phyloP scores from a whole-genome alignment of 192 early-diverging fungal species.

The Glomus cerebriforme region DNA sequence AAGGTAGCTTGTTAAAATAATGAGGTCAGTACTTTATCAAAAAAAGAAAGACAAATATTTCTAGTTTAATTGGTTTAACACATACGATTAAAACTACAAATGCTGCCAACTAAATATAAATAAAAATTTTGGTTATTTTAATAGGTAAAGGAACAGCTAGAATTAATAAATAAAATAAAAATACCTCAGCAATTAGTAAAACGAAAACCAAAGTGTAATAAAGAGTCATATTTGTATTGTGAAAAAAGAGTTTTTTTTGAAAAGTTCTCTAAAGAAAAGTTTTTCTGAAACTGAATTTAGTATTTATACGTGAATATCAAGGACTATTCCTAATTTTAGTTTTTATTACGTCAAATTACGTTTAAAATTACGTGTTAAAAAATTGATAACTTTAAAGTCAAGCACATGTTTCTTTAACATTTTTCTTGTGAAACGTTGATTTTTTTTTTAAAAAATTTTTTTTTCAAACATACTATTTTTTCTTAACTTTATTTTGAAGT shows the following conservation, averaged over 20 bases:
- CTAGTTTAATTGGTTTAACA: not conserved
- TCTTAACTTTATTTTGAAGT: not conserved
- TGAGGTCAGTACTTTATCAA: not conserved
- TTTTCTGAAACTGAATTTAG: not conserved
- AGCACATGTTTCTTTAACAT: not conserved
- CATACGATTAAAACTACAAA: constrained; percentile 1
- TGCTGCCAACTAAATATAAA: not conserved
- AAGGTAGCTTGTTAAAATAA: constrained; percentile 43
- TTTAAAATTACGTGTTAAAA: not conserved
- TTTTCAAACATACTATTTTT: not conserved
- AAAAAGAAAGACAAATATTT: not conserved
- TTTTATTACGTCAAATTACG: not conserved
- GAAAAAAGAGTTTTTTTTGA: not conserved
- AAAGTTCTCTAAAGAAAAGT: no score
- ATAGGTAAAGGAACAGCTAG: not conserved
- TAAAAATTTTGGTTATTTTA: not conserved
- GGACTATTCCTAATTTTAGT: not conserved
- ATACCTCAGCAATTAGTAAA: not conserved
- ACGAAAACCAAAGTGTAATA: not conserved
- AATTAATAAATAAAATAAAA: not conserved
- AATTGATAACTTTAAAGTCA: not conserved
- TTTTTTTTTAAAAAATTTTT: no score
- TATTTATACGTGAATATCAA: not conserved
- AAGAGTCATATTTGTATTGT: constrained; percentile 9
- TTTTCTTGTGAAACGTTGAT: not conserved